A percentile compares a stretch with the other conserved stretches of the same genome.
Conservation (phyloP, 495 filamentous ascomycete genomes). For the Staphylotrichum tortipilum region DNA sequence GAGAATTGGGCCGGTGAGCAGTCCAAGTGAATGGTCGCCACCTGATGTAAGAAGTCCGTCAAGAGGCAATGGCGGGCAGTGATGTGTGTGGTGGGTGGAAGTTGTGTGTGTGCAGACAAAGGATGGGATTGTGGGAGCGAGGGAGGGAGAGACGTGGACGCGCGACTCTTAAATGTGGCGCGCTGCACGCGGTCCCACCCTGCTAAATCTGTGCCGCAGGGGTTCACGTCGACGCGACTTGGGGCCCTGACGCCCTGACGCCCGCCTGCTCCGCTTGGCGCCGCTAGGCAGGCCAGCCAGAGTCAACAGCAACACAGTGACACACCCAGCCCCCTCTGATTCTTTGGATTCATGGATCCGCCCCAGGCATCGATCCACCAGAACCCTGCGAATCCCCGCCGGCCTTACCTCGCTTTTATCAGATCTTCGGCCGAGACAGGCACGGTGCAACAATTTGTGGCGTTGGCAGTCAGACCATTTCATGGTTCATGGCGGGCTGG, state of each 20-base stretch:
- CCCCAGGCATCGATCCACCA: conserved; percentile 1
- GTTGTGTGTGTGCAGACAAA: conserved; percentile 14
- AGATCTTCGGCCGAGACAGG: conserved; percentile 10
- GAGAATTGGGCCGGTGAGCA: background rate
- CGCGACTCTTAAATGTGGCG: conserved; percentile 24
- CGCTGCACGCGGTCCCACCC: conserved; percentile 16
- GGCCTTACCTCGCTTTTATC: conserved; percentile 9
- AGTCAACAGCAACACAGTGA: no score
- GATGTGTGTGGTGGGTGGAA: background rate
- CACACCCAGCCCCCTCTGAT: background rate
- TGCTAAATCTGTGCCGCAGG: conserved; percentile 10
- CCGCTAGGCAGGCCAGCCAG: no score
- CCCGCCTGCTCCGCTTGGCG: no score
- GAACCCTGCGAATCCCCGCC: background rate
- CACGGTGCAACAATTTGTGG: no score
- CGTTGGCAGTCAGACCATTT: no score
- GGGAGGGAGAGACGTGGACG: conserved; percentile 5
- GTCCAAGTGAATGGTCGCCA: conserved; percentile 4
- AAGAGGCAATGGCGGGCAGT: conserved; percentile 7
- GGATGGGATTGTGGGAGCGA: conserved; percentile 1
- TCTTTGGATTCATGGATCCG: background rate
- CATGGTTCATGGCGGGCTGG: no score
- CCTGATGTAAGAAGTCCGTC: background rate
- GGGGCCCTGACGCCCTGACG: no score
- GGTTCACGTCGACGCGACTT: conserved; percentile 18